A percentile compares a stretch with the other conserved stretches of the same genome.
These are phyloP conservation scores for Linnemannia schmuckeri DNA, from an alignment of 192 early-diverging fungal species.

Conservation along the genomic window DNA sequence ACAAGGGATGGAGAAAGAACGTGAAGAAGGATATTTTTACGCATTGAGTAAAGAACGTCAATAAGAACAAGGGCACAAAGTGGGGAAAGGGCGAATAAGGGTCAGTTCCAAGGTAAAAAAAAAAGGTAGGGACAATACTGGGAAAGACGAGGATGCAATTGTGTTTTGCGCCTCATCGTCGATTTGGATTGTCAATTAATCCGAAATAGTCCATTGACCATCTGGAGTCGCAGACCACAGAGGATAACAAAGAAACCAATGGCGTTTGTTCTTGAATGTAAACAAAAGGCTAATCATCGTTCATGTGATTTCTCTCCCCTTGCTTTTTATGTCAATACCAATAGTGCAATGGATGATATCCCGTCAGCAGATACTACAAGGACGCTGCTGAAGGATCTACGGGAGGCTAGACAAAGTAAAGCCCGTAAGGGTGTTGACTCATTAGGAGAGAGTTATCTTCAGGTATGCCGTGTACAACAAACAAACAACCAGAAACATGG, in stretches of 20 bases:
- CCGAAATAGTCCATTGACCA: background rate
- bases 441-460: conserved; percentile 77
- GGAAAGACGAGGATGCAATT: background rate
- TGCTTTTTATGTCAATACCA: background rate
- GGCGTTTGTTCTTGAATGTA: background rate
- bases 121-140: too few relatives aligned
- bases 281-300: background rate
- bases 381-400: conserved; percentile 85
- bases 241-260: too few relatives aligned
- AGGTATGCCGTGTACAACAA: conserved; percentile 59
- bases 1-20: too few relatives aligned
- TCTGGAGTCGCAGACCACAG: background rate
- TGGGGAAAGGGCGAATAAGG: too few relatives aligned
- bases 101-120: too few relatives aligned
- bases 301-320: background rate
- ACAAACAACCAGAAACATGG: background rate
- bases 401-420: conserved; percentile 88
- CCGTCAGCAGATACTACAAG: conserved; percentile 78
- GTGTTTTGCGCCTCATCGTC: background rate
- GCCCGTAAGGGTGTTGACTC: conserved; percentile 75
- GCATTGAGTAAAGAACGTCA: too few relatives aligned
- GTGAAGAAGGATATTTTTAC: too few relatives aligned
- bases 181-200: background rate
- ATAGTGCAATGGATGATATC: conserved; percentile 87
- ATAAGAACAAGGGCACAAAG: too few relatives aligned